Percentiles rank a stretch among this genome's conserved stretches.
Conservation (phyloP, 192 early-diverging fungal species). For the Geosiphon pyriformis region DNA sequence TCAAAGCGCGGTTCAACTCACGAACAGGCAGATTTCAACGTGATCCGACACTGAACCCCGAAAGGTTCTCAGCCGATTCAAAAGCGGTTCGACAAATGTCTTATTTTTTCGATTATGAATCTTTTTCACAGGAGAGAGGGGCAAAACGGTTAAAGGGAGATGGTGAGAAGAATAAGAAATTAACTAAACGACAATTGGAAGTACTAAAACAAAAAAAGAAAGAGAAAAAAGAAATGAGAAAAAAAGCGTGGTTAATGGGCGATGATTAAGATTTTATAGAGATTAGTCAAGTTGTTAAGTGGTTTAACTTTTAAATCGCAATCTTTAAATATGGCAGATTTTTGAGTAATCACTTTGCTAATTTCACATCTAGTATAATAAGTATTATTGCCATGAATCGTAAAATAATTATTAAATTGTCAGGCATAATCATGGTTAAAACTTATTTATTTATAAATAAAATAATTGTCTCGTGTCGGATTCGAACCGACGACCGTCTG, state of each 20-base stretch:
- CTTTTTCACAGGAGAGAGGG: constrained; percentile 29
- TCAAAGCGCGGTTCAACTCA: constrained; percentile 35
- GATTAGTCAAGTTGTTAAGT: too few relatives aligned
- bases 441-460: too few relatives aligned
- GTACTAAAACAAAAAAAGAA: constrained; percentile 32
- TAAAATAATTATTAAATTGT: too few relatives aligned
- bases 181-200: constrained; percentile 32
- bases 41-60: constrained; percentile 30
- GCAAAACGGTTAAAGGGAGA: constrained; percentile 1
- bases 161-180: constrained; percentile 24
- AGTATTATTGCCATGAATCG: too few relatives aligned
- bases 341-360: too few relatives aligned
- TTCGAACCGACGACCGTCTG: constrained; percentile 9
- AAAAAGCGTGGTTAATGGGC: constrained; percentile 31
- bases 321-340: too few relatives aligned
- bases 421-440: too few relatives aligned
- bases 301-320: too few relatives aligned
- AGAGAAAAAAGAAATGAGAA: constrained; percentile 38
- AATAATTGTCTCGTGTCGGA: constrained; percentile 10
- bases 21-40: constrained; percentile 35
- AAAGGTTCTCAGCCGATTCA: constrained; percentile 30
- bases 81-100: constrained; percentile 36
- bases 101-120: constrained; percentile 40
- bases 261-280: constrained; percentile 17
- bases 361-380: too few relatives aligned